Conservation (phyloP, 345 rosid species). For the Bruguiera parviflora region DNA sequence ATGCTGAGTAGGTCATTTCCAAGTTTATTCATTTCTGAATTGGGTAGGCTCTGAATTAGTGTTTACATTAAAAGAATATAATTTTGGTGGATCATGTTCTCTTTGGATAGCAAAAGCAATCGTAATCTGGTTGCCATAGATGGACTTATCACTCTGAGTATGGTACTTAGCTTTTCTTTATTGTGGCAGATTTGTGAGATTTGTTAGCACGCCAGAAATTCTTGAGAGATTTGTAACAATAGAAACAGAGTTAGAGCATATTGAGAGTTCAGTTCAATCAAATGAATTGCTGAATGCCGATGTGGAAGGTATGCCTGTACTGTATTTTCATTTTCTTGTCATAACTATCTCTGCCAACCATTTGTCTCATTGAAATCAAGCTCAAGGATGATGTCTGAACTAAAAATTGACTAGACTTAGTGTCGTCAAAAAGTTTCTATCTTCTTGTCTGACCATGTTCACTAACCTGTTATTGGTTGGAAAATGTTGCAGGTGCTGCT, state of each 20-base stretch:
- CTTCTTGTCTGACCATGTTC: not conserved
- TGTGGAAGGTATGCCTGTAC: constrained; percentile 43
- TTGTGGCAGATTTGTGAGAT: constrained; percentile 71
- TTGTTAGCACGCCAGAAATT: constrained; percentile 91
- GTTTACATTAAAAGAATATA: not conserved
- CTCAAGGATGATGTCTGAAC: not conserved
- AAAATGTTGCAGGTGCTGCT: constrained; percentile 36
- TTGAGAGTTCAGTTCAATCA: constrained; percentile 63
- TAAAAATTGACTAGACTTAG: not conserved
- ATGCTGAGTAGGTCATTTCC: no score
- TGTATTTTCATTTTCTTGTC: not conserved
- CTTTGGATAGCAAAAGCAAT: not conserved
- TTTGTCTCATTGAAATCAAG: not conserved
- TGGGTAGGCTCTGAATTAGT: no score
- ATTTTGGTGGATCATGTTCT: not conserved
- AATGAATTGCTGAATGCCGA: constrained; percentile 50
- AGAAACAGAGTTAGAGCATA: constrained; percentile 81
- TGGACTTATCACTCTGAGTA: constrained; percentile 7
- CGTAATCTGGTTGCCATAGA: not conserved
- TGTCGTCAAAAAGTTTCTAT: no score
- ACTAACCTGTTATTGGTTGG: not conserved
- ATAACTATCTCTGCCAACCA: not conserved
- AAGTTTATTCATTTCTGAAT: no score
- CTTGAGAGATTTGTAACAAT: constrained; percentile 90
- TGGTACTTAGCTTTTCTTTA: not conserved